Evolutionary conservation across 1,284 basidiomycete species (phyloP).

Genomic region (Quambalaria eucalypti): DNA sequence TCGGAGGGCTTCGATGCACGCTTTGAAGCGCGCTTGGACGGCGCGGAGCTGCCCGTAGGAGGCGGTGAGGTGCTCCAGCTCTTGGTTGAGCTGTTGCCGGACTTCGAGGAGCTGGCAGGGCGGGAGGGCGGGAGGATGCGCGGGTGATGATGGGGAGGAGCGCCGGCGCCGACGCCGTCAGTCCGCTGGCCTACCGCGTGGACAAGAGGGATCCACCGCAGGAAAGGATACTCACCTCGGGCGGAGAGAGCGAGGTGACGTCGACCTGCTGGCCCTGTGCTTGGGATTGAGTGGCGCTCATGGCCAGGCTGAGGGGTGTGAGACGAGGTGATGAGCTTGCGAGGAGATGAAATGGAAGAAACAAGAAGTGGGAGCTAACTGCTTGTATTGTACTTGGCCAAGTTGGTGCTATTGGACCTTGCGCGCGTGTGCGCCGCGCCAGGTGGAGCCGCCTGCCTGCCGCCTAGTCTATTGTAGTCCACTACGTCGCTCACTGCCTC

Average conservation of each 20-base stretch:
- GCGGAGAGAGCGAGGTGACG: not conserved
- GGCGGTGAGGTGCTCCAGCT: conserved; percentile 79
- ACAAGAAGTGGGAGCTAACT: too few relatives aligned
- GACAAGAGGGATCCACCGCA: not conserved
- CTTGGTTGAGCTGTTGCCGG: conserved; percentile 54
- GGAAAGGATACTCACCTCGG: not conserved
- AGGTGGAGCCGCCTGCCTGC: too few relatives aligned
- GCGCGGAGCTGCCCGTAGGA: conserved; percentile 87
- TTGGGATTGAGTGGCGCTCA: not conserved
- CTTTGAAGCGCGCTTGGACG: conserved; percentile 83
- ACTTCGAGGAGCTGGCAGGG: conserved; percentile 32
- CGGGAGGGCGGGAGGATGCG: not conserved
- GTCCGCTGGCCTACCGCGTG: not conserved
- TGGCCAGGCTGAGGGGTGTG: not conserved
- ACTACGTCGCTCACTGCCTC: too few relatives aligned
- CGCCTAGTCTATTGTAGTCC: too few relatives aligned
- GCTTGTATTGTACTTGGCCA: too few relatives aligned
- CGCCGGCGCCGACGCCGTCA: not conserved
- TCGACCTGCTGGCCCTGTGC: not conserved
- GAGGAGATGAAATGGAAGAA: too few relatives aligned
- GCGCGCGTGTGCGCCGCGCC: too few relatives aligned
- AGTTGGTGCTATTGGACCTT: too few relatives aligned
- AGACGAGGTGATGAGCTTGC: too few relatives aligned
- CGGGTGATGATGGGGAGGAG: not conserved
- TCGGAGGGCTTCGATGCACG: conserved; percentile 73